Conservation (phyloP, 2,329 filamentous ascomycete species). For the Colletotrichum higginsianum region DNA sequence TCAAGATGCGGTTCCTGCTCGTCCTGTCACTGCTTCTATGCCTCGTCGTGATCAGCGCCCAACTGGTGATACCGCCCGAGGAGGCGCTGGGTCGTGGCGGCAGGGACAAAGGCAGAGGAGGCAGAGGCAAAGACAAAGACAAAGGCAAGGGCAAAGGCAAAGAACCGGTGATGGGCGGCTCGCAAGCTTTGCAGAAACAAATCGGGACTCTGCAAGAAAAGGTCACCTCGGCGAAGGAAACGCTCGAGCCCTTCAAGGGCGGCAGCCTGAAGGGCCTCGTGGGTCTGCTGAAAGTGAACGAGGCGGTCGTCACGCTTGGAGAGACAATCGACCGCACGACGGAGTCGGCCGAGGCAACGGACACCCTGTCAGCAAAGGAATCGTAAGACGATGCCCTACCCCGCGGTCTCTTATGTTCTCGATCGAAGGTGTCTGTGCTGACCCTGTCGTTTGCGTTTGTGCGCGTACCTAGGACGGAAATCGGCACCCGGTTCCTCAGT, state of each 20-base stretch:
- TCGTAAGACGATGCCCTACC: slow-evolving; percentile 15
- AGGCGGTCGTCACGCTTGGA: slow-evolving; percentile 28
- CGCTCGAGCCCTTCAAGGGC: slow-evolving; percentile 30
- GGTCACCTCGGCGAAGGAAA: slow-evolving; percentile 21
- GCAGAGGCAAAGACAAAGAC: not conserved
- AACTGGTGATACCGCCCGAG: slow-evolving; percentile 16
- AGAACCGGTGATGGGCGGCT: slow-evolving; percentile 17
- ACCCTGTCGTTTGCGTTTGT: not conserved
- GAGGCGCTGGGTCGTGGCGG: not conserved
- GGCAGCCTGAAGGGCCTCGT: slow-evolving; percentile 22
- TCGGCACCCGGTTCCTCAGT: slow-evolving; percentile 18
- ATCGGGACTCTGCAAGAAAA: slow-evolving; percentile 22
- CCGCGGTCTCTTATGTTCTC: too few relatives aligned
- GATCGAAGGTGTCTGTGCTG: not conserved
- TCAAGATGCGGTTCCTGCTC: slow-evolving; percentile 22
- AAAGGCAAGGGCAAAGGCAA: slow-evolving; percentile 15
- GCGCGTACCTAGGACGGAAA: not conserved
- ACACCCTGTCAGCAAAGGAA: slow-evolving; percentile 11
- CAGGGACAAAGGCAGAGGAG: not conserved
- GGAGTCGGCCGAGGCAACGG: slow-evolving; percentile 19
- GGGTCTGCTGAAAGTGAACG: slow-evolving; percentile 36
- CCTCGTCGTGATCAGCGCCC: slow-evolving; percentile 18
- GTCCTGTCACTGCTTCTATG: slow-evolving; percentile 23
- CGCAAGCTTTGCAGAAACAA: not conserved
- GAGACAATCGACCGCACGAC: slow-evolving; percentile 14